Evolutionary conservation across 768 basidiomycete species (phyloP).

Genomic region (Amanita rimosa): DNA sequence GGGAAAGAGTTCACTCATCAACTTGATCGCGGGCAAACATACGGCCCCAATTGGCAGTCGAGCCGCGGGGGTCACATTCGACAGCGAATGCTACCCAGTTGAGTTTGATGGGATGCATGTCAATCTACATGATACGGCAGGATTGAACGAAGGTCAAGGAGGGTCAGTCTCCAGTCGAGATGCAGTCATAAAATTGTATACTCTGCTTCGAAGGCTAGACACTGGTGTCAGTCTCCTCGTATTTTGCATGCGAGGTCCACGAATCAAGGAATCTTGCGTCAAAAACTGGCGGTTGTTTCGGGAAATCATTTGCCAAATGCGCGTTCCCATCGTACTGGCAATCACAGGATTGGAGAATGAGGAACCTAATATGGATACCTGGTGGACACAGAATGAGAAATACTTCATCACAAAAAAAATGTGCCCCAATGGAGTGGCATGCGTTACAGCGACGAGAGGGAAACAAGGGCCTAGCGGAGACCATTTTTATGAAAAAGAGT

Average conservation of each 20-base stretch:
- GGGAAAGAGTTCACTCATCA: conserved; percentile 14
- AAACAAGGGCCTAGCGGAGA: conserved; percentile 5
- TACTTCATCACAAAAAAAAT: conserved; percentile 20
- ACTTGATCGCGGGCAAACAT: conserved; percentile 19
- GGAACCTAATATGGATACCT: conserved; percentile 6
- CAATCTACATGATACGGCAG: conserved; percentile 27
- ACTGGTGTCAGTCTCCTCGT: conserved; percentile 28
- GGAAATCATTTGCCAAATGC: conserved; percentile 24
- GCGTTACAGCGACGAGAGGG: conserved; percentile 24
- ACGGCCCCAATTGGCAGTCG: conserved; percentile 20
- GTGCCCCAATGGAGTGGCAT: conserved; percentile 21
- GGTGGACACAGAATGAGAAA: conserved; percentile 16
- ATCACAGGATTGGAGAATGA: conserved; percentile 27
- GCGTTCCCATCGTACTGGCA: conserved; percentile 27
- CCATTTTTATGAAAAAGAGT: conserved; percentile 15
- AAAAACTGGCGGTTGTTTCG: conserved; percentile 28
- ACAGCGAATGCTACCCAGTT: conserved; percentile 14
- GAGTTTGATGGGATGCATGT: conserved; percentile 14
- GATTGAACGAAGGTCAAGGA: conserved; percentile 23
- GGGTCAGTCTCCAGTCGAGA: conserved; percentile 12
- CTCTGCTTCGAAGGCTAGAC: conserved; percentile 21
- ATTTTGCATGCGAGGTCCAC: conserved; percentile 27
- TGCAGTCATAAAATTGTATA: conserved; percentile 14
- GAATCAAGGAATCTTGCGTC: conserved; percentile 19
- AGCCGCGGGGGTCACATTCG: conserved; percentile 24